Base-by-base conservation (phyloP, 495 filamentous ascomycete species). In the Cercophora sp. region DNA sequence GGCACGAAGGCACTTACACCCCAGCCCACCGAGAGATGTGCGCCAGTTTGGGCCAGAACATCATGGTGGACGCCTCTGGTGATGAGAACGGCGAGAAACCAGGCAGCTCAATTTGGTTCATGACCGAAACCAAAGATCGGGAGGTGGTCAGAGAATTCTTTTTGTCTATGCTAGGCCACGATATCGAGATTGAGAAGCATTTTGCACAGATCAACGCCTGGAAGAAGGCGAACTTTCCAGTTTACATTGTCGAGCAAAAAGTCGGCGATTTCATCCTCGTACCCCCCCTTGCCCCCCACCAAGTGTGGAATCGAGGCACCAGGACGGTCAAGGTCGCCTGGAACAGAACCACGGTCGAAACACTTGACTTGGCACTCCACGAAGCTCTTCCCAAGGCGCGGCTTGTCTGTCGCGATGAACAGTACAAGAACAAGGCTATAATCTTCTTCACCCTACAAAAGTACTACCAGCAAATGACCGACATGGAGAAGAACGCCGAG, bases 1-100 rank as follows among this genome's bases (percentile, higher is more conserved):
- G 93, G 2, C 93, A 96, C 59, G 93, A 98, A 70, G 93, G 93
- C 0, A 98, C 93, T 2, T 98, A 94, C 62, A 98, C 93, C 0
- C 91, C 93, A 46, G 87, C 90, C 13, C 93, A 98, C 66, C 85
- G 89, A 62, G 93, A 98, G 63, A 98, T 98, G 93, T 98, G 92
- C 69, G 93, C 88, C 13, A 93, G 85, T 52, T 75, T 98, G 29
- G 92, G 93, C 0, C 93, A 98, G 45, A 98, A 98, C 62, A 85
- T 98, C 46, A 98, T 98, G 93, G 89, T 98, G 2, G 87, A 96
- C 53, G 83, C 89, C 1, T 96, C 91, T 6, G 81, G 83, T 36
- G 72, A 85, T 36, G 80, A 80, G 6, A 81, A 89, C 18, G 75
- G 72, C 13, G 88, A 91, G 54, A 86, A 80, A 52, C 81, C 85